Conservation (phyloP, 208 protist genomes). For the Balamuthia mandrillaris region DNA sequence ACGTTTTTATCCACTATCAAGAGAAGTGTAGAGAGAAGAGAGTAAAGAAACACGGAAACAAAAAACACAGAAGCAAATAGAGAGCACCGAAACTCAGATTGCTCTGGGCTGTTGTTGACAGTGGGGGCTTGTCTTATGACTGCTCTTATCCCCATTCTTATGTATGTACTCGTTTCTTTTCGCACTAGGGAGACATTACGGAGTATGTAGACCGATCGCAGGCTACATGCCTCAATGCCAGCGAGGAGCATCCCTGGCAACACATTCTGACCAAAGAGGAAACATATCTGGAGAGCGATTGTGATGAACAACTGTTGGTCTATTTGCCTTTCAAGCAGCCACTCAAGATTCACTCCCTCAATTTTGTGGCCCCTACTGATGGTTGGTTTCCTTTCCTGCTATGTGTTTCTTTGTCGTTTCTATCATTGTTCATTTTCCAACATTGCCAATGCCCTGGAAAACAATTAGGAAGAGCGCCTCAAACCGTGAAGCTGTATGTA, state of each 20-base stretch:
- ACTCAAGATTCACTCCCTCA: conserved; percentile 58
- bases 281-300: conserved; percentile 47
- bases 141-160: too few relatives aligned
- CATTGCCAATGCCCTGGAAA: background rate
- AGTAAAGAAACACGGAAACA: too few relatives aligned
- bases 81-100: too few relatives aligned
- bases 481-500: conserved; percentile 43
- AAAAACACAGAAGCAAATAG: background rate
- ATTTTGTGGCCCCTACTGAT: conserved; percentile 36
- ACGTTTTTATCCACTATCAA: background rate
- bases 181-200: conserved; percentile 28
- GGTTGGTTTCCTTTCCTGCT: background rate
- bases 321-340: conserved; percentile 56
- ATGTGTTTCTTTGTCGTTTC: background rate
- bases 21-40: too few relatives aligned
- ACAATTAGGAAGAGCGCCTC: conserved; percentile 9
- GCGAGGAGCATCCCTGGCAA: conserved; percentile 17
- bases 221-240: conserved; percentile 44
- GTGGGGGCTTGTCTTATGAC: background rate
- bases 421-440: background rate
- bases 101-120: too few relatives aligned
- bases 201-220: conserved; percentile 41
- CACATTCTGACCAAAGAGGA: conserved; percentile 40
- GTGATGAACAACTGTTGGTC: conserved; percentile 56
- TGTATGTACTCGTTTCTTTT: too few relatives aligned